Conservation (phyloP, 1,284 basidiomycete genomes). For the Pascua guehoae region DNA sequence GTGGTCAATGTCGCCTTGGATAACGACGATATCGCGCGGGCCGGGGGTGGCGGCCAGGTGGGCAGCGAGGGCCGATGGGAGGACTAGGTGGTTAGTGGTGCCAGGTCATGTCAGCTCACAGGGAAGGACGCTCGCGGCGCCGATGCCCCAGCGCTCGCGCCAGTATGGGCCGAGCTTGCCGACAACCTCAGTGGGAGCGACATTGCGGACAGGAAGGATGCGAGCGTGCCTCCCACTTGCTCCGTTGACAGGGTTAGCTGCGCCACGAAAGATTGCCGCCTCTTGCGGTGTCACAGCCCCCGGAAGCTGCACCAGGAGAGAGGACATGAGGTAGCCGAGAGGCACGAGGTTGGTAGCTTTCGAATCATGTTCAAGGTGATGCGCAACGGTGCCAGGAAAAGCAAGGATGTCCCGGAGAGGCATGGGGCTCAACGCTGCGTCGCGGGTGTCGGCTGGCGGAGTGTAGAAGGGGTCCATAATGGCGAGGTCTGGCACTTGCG, state of each 20-base stretch:
- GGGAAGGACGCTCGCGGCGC: neutral
- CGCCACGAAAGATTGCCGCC: neutral
- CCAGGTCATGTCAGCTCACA: neutral
- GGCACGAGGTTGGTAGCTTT: neutral
- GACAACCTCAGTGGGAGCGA: neutral
- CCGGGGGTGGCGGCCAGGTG: neutral
- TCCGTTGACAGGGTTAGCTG: neutral
- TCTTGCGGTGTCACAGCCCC: conserved; percentile 1
- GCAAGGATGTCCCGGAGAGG: neutral
- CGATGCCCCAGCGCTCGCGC: conserved; percentile 1
- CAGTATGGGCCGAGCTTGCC: neutral
- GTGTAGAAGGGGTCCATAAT: conserved; percentile 3
- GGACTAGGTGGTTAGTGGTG: neutral
- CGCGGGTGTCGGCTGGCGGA: no score
- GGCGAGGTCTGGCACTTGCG: neutral
- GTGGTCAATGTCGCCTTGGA: conserved; percentile 6
- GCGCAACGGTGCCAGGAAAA: neutral
- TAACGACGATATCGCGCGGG: conserved; percentile 2
- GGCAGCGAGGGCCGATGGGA: conserved; percentile 1
- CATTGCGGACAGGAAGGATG: neutral
- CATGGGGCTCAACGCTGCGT: no score
- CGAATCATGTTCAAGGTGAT: neutral
- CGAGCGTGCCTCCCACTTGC: neutral
- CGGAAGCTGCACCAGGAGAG: conserved; percentile 1
- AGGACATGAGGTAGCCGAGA: conserved; percentile 1